These are phyloP conservation scores for Cryptomeria japonica DNA, from an alignment of 75 land plant genomes.

Conservation along the genomic window DNA sequence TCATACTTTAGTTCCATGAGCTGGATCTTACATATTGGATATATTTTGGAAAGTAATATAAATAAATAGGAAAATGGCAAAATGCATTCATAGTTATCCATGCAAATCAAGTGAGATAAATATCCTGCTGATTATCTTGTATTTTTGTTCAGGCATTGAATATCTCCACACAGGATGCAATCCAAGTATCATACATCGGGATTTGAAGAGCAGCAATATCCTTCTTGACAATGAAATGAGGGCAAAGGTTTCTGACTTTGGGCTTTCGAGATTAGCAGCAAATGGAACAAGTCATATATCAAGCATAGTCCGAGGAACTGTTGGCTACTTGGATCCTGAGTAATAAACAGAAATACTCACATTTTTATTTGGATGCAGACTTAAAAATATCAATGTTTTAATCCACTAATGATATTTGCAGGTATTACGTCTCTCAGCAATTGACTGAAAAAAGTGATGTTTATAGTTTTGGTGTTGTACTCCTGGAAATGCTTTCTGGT, in stretches of 20 bases:
- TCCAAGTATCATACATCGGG: slow-evolving; percentile 73
- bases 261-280: slow-evolving; percentile 69
- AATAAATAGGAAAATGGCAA: neutral
- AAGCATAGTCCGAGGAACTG: slow-evolving; percentile 71
- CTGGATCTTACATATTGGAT: neutral
- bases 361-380: neutral
- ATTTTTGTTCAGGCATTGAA: slow-evolving; percentile 51
- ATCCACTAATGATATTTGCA: slow-evolving; percentile 13
- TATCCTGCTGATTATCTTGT: slow-evolving; percentile 5
- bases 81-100: neutral
- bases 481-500: slow-evolving; percentile 72
- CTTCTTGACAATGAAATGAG: slow-evolving; percentile 71
- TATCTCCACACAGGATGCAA: slow-evolving; percentile 76
- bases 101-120: neutral
- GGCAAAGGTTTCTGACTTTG: slow-evolving; percentile 85
- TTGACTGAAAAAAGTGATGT: slow-evolving; percentile 79
- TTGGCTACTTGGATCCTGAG: slow-evolving; percentile 86
- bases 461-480: slow-evolving; percentile 78
- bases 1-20: neutral
- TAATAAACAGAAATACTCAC: slow-evolving; percentile 26
- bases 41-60: neutral
- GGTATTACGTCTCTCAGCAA: slow-evolving; percentile 73
- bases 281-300: slow-evolving; percentile 69
- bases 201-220: slow-evolving; percentile 79
- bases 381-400: neutral